Percentiles rank a stretch among this genome's conserved stretches.
Evolutionary conservation across 768 basidiomycete genomes (phyloP).

Genomic region (Royoungia palumana): DNA sequence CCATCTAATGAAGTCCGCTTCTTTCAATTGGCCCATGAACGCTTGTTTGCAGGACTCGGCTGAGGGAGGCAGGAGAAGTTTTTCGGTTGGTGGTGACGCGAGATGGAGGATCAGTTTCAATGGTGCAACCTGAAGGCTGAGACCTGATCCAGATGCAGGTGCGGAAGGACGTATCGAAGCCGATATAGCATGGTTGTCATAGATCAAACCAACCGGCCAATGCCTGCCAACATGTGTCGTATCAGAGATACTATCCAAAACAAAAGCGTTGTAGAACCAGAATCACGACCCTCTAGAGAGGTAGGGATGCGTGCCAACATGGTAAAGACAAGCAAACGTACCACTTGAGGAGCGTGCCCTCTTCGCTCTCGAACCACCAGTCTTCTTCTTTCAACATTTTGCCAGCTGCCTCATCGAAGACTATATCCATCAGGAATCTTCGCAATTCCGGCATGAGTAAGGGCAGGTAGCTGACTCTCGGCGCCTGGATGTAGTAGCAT

Average conservation of each 20-base stretch:
- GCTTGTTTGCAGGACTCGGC: conserved; percentile 88
- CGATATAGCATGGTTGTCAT: conserved; percentile 77
- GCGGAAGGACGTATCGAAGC: conserved; percentile 45
- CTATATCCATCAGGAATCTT: conserved; percentile 85
- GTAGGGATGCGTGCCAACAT: neutral
- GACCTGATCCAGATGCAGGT: conserved; percentile 39
- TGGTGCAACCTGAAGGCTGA: conserved; percentile 44
- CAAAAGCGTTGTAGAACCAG: neutral
- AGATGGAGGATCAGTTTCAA: conserved; percentile 84
- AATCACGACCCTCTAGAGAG: neutral
- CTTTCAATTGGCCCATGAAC: conserved; percentile 94
- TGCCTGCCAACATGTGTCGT: conserved; percentile 60
- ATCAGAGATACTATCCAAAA: conserved; percentile 8
- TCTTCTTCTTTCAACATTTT: conserved; percentile 80
- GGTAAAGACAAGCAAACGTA: conserved; percentile 35
- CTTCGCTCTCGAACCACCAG: conserved; percentile 97
- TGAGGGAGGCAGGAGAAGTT: conserved; percentile 74
- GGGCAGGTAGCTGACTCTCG: conserved; percentile 91
- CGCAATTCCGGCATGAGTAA: conserved; percentile 86
- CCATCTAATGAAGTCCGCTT: conserved; percentile 97
- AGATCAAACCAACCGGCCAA: conserved; percentile 94
- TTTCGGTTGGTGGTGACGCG: conserved; percentile 82
- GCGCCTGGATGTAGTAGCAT: conserved; percentile 87
- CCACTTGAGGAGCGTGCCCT: conserved; percentile 84
- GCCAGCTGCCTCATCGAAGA: conserved; percentile 82